Evolutionary conservation across 768 basidiomycete species (phyloP), one percentile per base, ranked within the genome.

Genomic region (Boletus bicolor): DNA sequence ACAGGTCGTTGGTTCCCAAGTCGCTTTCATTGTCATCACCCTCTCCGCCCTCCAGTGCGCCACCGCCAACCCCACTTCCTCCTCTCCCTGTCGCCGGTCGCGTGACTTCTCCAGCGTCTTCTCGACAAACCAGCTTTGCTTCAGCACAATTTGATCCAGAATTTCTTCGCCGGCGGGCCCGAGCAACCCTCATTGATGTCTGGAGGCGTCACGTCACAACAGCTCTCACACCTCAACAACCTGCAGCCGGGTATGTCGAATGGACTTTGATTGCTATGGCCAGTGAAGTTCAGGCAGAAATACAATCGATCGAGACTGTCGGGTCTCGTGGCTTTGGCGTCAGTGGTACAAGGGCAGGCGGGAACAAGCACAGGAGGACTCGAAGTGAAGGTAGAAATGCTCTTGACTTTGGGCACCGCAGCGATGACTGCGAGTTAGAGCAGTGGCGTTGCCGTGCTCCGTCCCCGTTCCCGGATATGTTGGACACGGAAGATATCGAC

Each of bases 171-270:
- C 74, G 77, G 36, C 77, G 81, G 44, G 89, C 89, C 5, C 84
- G 87, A 32, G 85, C 87, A 19, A 75, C 78, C 4, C 77, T 90
- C 14, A 77, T 89, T 7, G 86, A 91, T 60, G 76, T 81, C 4
- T 89, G 83, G 64, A 82, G 87, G 35, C 77, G 77, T 24, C 80
- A 83, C 62, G 79, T 87, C 26, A 58, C 86, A n/a, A 65, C 76
- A 24, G 82, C 84, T 56, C 73, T 89, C 24, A 60, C 70, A 7
- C 54, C 52, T 28, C 64, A 70, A 24, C 70, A 76, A 12, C 69
- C 44, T 68, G 54, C 57, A 69, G 80, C 43, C 58, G 70, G 70
- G 3, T 73, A 73, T 44, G 9, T 50, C 28, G 70, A 71, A 51
- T 71, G 70, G 70, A 62, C 49, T 70, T 47, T 76, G 65, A 42